These are phyloP conservation scores for Globisporangium spinosum DNA, from an alignment of 352 stramenopile species.

Conservation along the genomic window DNA sequence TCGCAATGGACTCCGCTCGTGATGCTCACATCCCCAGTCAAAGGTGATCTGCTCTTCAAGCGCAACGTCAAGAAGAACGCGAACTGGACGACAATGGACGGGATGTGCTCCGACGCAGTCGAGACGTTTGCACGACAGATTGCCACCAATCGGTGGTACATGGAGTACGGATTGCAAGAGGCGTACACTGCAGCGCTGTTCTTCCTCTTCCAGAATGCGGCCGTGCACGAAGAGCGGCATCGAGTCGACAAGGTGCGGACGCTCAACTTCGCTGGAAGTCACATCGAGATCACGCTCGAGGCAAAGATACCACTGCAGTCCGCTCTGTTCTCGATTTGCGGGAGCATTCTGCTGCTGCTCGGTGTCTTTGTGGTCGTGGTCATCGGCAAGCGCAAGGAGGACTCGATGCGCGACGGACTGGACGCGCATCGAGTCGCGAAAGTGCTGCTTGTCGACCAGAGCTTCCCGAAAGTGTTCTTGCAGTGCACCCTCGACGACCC, in stretches of 20 bases:
- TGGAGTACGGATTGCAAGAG: conserved; percentile 41
- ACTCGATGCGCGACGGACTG: conserved; percentile 21
- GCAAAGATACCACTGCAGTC: conserved; percentile 35
- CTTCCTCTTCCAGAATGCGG: conserved; percentile 56
- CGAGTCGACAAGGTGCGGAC: conserved; percentile 24
- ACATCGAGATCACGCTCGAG: conserved; percentile 27
- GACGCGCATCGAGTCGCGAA: conserved; percentile 36
- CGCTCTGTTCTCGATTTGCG: conserved; percentile 26
- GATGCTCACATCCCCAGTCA: conserved; percentile 29
- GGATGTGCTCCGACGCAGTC: conserved; percentile 35
- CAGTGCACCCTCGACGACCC: conserved; percentile 31
- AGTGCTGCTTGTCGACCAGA: conserved; percentile 34
- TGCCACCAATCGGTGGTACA: conserved; percentile 43
- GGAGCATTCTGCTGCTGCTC: conserved; percentile 21
- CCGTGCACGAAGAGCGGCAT: conserved; percentile 24
- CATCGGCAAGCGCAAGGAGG: conserved; percentile 21
- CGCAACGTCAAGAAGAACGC: conserved; percentile 25
- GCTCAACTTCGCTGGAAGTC: conserved; percentile 34
- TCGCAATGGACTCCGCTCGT: conserved; percentile 41
- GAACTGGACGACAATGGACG: conserved; percentile 25
- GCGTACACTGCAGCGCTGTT: conserved; percentile 46
- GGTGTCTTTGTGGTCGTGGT: conserved; percentile 17
- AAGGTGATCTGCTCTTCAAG: conserved; percentile 34
- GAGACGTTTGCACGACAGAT: conserved; percentile 34
- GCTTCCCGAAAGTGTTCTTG: conserved; percentile 33